A percentile compares a stretch with the other conserved stretches of the same genome.
Conservation (phyloP, 129 eudicot genomes). For the Kitagawia praeruptora region DNA sequence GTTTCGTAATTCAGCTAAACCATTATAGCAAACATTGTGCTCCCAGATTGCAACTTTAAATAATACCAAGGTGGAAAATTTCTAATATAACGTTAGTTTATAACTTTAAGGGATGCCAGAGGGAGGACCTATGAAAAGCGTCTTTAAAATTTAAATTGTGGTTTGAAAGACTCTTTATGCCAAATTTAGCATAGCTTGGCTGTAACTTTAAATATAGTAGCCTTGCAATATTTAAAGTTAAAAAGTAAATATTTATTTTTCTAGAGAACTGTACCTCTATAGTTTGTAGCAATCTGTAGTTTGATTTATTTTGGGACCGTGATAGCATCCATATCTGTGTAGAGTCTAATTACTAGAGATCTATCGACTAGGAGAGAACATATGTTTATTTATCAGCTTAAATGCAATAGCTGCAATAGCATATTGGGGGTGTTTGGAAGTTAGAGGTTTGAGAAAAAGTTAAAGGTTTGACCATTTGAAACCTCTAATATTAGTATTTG, state of each 20-base stretch:
- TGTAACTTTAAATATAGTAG: neutral
- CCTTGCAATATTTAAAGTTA: neutral
- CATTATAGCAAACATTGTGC: neutral
- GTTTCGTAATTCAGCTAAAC: neutral
- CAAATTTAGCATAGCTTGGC: neutral
- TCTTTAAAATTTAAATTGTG: neutral
- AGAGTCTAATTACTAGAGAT: neutral
- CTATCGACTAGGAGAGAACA: neutral
- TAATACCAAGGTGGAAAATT: neutral
- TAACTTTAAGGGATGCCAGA: neutral
- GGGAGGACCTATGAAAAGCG: neutral
- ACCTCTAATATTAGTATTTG: no score
- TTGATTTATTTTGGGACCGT: neutral
- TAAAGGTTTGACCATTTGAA: no score
- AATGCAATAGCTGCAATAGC: neutral
- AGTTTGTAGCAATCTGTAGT: neutral
- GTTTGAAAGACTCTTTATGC: neutral
- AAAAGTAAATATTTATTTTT: neutral
- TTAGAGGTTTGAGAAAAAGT: no score
- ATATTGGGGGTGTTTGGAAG: no score
- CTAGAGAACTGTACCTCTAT: neutral
- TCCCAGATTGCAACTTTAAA: neutral
- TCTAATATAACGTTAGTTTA: neutral
- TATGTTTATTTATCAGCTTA: neutral
- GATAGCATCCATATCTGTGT: neutral